Conservation (phyloP, 2,329 filamentous ascomycete species). For the Neofusicoccum cordaticola region DNA sequence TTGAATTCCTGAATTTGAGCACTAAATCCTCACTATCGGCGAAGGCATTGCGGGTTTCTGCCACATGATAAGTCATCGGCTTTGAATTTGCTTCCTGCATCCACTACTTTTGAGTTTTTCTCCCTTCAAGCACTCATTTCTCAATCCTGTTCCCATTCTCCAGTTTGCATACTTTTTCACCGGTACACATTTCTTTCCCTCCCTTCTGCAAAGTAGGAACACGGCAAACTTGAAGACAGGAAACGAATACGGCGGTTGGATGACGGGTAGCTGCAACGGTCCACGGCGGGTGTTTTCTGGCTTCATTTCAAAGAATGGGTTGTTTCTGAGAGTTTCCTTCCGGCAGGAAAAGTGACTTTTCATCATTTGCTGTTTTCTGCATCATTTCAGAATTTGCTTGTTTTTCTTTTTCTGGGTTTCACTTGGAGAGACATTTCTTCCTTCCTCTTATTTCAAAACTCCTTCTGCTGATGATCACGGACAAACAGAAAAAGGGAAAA, state of each 20-base stretch:
- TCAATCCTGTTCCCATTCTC: neutral
- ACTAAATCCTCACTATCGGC: neutral
- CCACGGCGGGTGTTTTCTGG: constrained; percentile 8
- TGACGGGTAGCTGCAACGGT: neutral
- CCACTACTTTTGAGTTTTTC: neutral
- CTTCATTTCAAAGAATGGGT: constrained; percentile 2
- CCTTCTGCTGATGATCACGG: neutral
- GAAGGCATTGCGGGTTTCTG: neutral
- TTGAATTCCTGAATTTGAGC: neutral
- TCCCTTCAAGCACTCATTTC: neutral
- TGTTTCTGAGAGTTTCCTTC: neutral
- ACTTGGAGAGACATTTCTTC: neutral
- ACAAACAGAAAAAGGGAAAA: neutral
- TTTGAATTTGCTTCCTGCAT: neutral
- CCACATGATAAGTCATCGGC: neutral
- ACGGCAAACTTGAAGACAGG: neutral
- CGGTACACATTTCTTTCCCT: constrained; percentile 7
- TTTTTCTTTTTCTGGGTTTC: neutral
- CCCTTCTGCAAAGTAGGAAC: neutral
- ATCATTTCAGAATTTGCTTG: neutral
- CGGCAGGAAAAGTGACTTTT: constrained; percentile 7
- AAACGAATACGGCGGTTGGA: constrained; percentile 5
- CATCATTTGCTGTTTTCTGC: neutral
- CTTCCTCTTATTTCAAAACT: neutral
- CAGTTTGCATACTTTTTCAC: neutral